A percentile compares a stretch with the other conserved stretches of the same genome.
Evolutionary conservation across 441 rosid genomes (phyloP).

Genomic region (Manihot esculenta): DNA sequence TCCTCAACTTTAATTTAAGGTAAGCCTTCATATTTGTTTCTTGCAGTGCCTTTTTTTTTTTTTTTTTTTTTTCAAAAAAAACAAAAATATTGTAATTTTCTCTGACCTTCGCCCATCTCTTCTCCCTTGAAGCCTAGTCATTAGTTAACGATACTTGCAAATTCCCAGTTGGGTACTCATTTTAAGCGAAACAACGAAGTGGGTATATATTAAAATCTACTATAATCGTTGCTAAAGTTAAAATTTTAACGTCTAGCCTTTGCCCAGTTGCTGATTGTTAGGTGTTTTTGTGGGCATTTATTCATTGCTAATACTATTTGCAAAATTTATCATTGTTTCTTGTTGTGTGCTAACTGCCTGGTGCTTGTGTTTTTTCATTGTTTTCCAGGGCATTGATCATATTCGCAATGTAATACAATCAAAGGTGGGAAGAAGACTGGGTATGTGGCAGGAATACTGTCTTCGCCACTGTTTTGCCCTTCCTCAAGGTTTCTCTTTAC

Average conservation of each 20-base stretch:
- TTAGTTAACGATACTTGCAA: not conserved
- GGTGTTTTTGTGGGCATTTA: not conserved
- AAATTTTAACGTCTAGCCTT: not conserved
- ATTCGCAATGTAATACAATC: slow-evolving; percentile 53
- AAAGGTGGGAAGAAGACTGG: slow-evolving; percentile 50
- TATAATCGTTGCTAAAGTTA: not conserved
- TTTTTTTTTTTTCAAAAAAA: not conserved
- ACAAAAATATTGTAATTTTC: not conserved
- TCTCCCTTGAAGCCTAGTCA: not conserved
- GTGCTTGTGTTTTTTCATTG: slow-evolving; percentile 4
- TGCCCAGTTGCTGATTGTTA: not conserved
- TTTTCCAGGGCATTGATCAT: slow-evolving; percentile 54
- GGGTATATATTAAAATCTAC: not conserved
- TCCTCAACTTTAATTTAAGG: not conserved
- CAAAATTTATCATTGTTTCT: not conserved
- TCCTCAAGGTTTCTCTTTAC: slow-evolving; percentile 63
- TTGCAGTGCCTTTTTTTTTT: not conserved
- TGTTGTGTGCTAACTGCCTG: not conserved
- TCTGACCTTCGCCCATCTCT: not conserved
- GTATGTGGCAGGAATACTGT: slow-evolving; percentile 76
- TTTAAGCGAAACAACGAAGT: not conserved
- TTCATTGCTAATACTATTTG: not conserved
- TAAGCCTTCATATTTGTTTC: not conserved
- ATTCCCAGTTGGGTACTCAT: not conserved
- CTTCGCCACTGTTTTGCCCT: slow-evolving; percentile 58